A percentile compares a stretch with the other conserved stretches of the same genome.
These are phyloP conservation scores for Verbascum thapsus DNA, from an alignment of 257 asterid species.

Conservation along the genomic window DNA sequence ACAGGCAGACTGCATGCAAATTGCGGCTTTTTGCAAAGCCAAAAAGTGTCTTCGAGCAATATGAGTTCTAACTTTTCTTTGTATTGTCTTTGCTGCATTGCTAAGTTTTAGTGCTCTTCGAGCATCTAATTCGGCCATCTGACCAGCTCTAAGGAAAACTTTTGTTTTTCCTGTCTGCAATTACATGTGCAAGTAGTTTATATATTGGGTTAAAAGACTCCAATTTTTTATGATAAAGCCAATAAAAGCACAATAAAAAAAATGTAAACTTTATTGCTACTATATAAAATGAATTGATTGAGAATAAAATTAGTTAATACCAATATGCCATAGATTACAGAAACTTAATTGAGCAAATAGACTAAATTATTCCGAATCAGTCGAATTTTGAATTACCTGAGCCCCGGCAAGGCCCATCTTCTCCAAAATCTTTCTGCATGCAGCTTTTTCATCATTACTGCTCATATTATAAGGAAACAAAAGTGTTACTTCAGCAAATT, in stretches of 20 bases:
- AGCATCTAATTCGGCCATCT: conserved; percentile 97
- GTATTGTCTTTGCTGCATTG: conserved; percentile 83
- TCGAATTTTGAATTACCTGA: conserved; percentile 65
- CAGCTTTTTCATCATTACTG: conserved; percentile 77
- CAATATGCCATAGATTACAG: too few relatives aligned
- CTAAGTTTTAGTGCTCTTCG: conserved; percentile 77
- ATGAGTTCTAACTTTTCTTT: conserved; percentile 74
- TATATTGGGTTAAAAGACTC: too few relatives aligned
- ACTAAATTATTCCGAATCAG: too few relatives aligned
- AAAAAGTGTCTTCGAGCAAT: conserved; percentile 70
- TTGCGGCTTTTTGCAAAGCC: conserved; percentile 76
- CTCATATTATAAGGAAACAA: conserved; percentile 24
- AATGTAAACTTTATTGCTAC: too few relatives aligned
- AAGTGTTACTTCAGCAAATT: conserved; percentile 28
- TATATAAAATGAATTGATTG: too few relatives aligned
- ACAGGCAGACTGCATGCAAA: conserved; percentile 70
- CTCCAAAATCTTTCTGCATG: conserved; percentile 81
- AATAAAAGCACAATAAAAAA: too few relatives aligned
- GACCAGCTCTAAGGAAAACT: conserved; percentile 93
- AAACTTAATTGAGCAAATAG: too few relatives aligned
- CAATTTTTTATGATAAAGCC: too few relatives aligned
- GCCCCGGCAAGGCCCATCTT: conserved; percentile 79
- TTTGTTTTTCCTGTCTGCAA: conserved; percentile 90
- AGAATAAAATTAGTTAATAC: too few relatives aligned
- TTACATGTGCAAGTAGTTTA: conserved; percentile 7